Percentiles rank a stretch among this genome's conserved stretches.
Conservation (phyloP, 805 yeast genomes). For the Diddensiella santjacobensis region DNA sequence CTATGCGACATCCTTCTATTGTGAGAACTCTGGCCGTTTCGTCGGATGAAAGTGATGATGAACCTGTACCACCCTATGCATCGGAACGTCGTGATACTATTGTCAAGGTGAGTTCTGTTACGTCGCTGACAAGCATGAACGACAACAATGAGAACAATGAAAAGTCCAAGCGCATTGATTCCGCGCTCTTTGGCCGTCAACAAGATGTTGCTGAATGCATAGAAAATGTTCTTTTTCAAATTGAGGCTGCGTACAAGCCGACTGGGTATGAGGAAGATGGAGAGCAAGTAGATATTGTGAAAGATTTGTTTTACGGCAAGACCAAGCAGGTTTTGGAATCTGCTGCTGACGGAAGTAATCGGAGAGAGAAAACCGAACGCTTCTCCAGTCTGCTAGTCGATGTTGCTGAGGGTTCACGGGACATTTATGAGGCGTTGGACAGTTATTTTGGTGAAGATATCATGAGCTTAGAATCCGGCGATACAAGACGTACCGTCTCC, state of each 20-base stretch:
- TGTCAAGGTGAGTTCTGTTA: neutral
- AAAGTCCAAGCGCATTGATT: conserved; percentile 15
- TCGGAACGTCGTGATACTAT: neutral
- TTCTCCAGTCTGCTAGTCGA: conserved; percentile 80
- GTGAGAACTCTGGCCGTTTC: neutral
- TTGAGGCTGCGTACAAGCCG: conserved; percentile 83
- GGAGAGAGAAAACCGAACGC: conserved; percentile 61
- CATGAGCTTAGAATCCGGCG: conserved; percentile 62
- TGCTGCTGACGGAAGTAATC: conserved; percentile 31
- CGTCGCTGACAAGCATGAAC: neutral
- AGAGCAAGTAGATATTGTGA: conserved; percentile 81
- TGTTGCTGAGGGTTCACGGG: conserved; percentile 82
- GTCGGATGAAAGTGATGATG: neutral
- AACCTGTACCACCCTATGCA: neutral
- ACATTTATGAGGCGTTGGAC: conserved; percentile 87
- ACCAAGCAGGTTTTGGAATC: conserved; percentile 66
- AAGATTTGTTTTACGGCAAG: conserved; percentile 78
- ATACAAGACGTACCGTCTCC: conserved; percentile 68
- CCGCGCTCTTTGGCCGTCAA: conserved; percentile 72
- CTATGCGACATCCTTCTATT: neutral
- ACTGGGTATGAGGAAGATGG: conserved; percentile 56
- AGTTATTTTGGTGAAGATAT: conserved; percentile 71
- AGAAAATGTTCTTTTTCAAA: conserved; percentile 85
- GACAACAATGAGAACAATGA: conserved; percentile 4
- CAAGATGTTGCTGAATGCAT: conserved; percentile 98